Base-by-base conservation (phyloP, 441 rosid genomes). In the Erodium chrysanthum region DNA sequence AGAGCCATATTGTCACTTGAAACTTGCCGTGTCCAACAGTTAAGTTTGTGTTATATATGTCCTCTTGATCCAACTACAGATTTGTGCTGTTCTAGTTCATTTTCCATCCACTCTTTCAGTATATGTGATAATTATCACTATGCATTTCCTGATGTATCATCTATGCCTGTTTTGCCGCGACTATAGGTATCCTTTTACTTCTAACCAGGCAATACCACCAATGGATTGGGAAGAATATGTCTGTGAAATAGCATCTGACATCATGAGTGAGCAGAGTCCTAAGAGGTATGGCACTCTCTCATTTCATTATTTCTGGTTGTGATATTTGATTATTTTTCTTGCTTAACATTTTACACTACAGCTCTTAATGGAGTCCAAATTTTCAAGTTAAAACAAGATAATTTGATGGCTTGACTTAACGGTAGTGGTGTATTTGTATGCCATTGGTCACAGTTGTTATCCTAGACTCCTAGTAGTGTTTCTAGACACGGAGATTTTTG, bases 141-240 rank as follows among this genome's bases (percentile, higher is more conserved):
- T 18, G 22, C 12, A 8, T 31, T 67, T 76, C 66, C 64, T 77
- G 48, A 52, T 65, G 33, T 29, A 29, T 29, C 33, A 22, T 68
- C 48, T 31, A 68, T 73, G 56, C 14, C 21, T 52, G 56, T 22
- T 25, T 52, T 2, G 42, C 18, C 29, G 14, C 76, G 50, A 33
- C 67, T 73, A 54, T 81, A 94, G 98, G 79, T 91, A 89, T 70
- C 97, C 97, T 20, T 91, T 91, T 74, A 66, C 80, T 59, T 66
- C 67, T 82, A 85, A 86, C 76, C 97, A 91, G 78, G 81, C 73
- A 65, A 91, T 91, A 68, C 85, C 91, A 5, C 87, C 92, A 0
- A 88, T 91, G 94, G 96, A 94, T 62, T 91, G 98, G 97, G 98
- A 94, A 79, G 96, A 88, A 81, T 94, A 89, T 80, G 79, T 91